phyloP scores from a whole-genome alignment of 306 rosid species.

The Lathyrus sativus region DNA sequence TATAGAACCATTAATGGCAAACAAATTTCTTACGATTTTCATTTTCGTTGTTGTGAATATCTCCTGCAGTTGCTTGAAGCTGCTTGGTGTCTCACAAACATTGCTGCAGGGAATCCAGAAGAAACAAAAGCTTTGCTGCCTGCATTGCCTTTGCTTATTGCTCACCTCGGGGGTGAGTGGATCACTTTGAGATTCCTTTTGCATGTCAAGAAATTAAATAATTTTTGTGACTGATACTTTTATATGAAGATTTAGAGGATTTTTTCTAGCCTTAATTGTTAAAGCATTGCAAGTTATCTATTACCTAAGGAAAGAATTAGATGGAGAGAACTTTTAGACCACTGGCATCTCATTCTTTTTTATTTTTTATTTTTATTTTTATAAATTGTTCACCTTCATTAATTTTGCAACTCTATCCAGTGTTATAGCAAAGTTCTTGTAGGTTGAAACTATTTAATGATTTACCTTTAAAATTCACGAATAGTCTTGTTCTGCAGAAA shows the following conservation, averaged over 20 bases:
- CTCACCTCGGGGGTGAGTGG: slow-evolving; percentile 91
- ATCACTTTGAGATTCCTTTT: slow-evolving; percentile 39
- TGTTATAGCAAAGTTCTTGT: slow-evolving; percentile 28
- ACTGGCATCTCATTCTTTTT: slow-evolving; percentile 26
- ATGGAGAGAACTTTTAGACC: slow-evolving; percentile 14
- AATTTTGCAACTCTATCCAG: slow-evolving; percentile 13
- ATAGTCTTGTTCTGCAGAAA: slow-evolving; percentile 59
- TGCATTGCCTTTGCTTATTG: slow-evolving; percentile 84
- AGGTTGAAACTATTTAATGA: slow-evolving; percentile 34
- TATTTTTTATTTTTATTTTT: not conserved
- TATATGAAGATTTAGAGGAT: slow-evolving; percentile 27
- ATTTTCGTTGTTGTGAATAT: slow-evolving; percentile 36
- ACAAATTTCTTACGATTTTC: slow-evolving; percentile 33
- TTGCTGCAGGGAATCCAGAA: slow-evolving; percentile 96
- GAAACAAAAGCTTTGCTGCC: slow-evolving; percentile 92
- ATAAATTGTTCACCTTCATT: slow-evolving; percentile 15
- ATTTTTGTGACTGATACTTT: slow-evolving; percentile 10
- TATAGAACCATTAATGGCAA: slow-evolving; percentile 18
- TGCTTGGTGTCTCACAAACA: slow-evolving; percentile 97
- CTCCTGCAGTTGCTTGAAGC: slow-evolving; percentile 91
- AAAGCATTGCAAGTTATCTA: slow-evolving; percentile 25
- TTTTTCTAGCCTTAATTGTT: slow-evolving; percentile 16
- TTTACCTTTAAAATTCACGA: slow-evolving; percentile 33
- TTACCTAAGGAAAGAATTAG: slow-evolving; percentile 29
- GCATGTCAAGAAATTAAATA: slow-evolving; percentile 11